Base-by-base conservation (phyloP, 2,329 filamentous ascomycete species). In the Zarea fungicola region DNA sequence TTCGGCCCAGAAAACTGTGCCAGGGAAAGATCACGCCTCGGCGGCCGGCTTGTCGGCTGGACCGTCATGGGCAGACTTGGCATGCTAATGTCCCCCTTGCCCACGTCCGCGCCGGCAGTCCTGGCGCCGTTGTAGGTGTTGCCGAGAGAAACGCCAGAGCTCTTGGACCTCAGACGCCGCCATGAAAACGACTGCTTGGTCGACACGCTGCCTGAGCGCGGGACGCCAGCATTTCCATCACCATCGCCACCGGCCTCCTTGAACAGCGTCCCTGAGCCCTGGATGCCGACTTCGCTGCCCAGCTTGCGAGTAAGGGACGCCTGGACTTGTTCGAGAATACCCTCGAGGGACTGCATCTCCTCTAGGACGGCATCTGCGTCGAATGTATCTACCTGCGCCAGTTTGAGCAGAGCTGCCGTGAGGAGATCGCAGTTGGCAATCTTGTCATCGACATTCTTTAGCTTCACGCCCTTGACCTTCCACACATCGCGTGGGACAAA, bases 401-500 rank as follows among this genome's bases (percentile, higher is more conserved):
- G 77, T 63, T 91, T 93, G 49, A 89, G 77, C 25, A 99, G 73
- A 9, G 92, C 91, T 1, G 91, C 89, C 1, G 92, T 97, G 42
- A 99, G 77, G 44, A 89, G 77, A 65, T 99, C 93, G 64, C 91
- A 96, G 54, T 90, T 89, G 11, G 88, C 80, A 47, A 96, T 84
- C 71, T 99, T 99, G 59, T 99, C 93, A 56, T 99, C 93, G 1
- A 97, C 62, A 28, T 84, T 85, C 69, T 90, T 93, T 21, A 99
- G 76, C 68, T 96, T 97, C 46, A 96, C 91, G 23, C 89, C 90
- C 62, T 92, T 92, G 7, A 96, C 91, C 49, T 84, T 81, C 93
- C 93, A 99, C 3, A 93, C 89, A 62, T 97, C 91, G 44, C 88
- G 81, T 6, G 93, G 91, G 5, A 99, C 80, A 62, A 99, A 99